These are phyloP conservation scores for Cymbopogon citratus DNA, from an alignment of 176 grass and related monocot species.

Conservation along the genomic window DNA sequence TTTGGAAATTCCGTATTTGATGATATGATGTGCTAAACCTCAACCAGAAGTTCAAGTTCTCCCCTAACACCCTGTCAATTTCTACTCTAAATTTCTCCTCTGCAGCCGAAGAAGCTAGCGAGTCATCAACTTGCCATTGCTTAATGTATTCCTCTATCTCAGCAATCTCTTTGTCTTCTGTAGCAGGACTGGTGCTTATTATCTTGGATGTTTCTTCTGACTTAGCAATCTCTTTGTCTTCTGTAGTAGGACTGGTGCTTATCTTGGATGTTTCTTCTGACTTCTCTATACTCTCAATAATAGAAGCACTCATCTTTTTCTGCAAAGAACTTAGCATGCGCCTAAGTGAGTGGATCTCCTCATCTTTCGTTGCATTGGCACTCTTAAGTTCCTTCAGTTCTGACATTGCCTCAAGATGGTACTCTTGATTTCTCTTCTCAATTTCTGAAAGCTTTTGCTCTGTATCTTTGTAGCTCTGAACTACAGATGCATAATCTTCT, in stretches of 20 bases:
- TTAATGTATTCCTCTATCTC: slow-evolving; percentile 53
- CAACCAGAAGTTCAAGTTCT: slow-evolving; percentile 75
- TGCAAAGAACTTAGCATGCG: slow-evolving; percentile 66
- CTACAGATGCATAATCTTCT: slow-evolving; percentile 38
- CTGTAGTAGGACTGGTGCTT: slow-evolving; percentile 19
- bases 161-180: slow-evolving; percentile 36
- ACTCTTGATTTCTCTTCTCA: slow-evolving; percentile 42
- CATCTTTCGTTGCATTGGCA: slow-evolving; percentile 55
- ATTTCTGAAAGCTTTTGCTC: slow-evolving; percentile 47
- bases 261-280: slow-evolving; percentile 41
- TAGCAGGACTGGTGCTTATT: slow-evolving; percentile 30
- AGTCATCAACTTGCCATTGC: slow-evolving; percentile 39
- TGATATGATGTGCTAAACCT: slow-evolving; percentile 71
- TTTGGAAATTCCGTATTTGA: slow-evolving; percentile 60
- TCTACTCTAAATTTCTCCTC: slow-evolving; percentile 62
- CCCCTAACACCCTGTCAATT: slow-evolving; percentile 51
- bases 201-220: slow-evolving; percentile 42
- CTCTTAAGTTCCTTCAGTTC: slow-evolving; percentile 59
- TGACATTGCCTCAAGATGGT: slow-evolving; percentile 42
- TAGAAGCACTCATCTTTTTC: slow-evolving; percentile 35
- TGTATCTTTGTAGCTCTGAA: slow-evolving; percentile 50
- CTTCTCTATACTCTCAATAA: slow-evolving; percentile 26
- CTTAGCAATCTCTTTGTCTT: slow-evolving; percentile 35
- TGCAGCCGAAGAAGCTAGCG: slow-evolving; percentile 11
- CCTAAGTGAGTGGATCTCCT: slow-evolving; percentile 60